phyloP scores from a whole-genome alignment of 768 basidiomycete genomes.

The Russula foetens region DNA sequence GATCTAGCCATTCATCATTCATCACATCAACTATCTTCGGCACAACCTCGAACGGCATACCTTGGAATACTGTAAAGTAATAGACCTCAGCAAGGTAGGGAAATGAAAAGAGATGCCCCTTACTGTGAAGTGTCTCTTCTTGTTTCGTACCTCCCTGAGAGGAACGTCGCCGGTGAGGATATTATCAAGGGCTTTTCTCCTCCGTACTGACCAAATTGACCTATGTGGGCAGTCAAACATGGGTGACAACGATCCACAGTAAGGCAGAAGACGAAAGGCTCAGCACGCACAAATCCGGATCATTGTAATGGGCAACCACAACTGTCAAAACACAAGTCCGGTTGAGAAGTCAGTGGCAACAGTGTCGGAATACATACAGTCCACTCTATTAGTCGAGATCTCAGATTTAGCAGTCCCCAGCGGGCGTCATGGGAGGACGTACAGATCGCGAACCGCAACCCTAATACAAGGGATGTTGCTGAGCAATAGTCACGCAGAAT shows the following conservation, averaged over 20 bases:
- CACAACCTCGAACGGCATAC: constrained; percentile 29
- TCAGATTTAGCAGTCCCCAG: background rate
- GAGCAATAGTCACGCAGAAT: background rate
- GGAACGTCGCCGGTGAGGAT: constrained; percentile 16
- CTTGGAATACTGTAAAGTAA: constrained; percentile 61
- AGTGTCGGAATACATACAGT: background rate
- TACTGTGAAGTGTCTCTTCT: constrained; percentile 79
- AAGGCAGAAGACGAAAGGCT: background rate
- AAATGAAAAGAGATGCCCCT: constrained; percentile 21
- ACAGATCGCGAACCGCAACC: constrained; percentile 52
- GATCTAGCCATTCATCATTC: constrained; percentile 38
- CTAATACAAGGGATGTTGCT: constrained; percentile 5
- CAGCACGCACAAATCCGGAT: constrained; percentile 67
- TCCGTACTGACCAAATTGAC: constrained; percentile 67
- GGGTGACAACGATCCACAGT: background rate
- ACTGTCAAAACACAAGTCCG: constrained; percentile 31
- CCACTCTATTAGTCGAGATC: constrained; percentile 52
- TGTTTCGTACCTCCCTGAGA: constrained; percentile 81
- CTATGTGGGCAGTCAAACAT: constrained; percentile 31
- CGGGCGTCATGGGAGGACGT: constrained; percentile 26
- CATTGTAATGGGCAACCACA: constrained; percentile 63
- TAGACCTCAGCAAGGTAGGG: background rate
- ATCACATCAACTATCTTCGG: background rate
- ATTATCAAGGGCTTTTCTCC: constrained; percentile 16
- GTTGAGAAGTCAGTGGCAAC: background rate